Percentiles rank a stretch among this genome's conserved stretches.
Conservation (phyloP, 441 rosid genomes). For the Biscutella laevigata region DNA sequence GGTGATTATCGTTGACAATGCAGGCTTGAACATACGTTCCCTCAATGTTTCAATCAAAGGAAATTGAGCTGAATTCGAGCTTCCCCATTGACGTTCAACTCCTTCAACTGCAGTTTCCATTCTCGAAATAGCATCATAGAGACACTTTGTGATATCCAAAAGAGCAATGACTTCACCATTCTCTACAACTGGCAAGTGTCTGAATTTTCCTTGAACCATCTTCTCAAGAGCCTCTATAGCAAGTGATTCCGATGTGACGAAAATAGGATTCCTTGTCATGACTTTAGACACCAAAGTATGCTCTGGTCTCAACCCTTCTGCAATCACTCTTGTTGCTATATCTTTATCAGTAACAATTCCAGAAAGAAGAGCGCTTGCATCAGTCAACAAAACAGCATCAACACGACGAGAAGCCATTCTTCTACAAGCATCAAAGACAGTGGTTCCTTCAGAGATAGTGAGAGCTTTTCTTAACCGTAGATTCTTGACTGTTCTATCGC, state of each 20-base stretch:
- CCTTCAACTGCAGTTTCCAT: slow-evolving; percentile 99
- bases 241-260: slow-evolving; percentile 67
- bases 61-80: slow-evolving; percentile 44
- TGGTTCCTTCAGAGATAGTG: slow-evolving; percentile 83
- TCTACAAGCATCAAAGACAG: slow-evolving; percentile 80
- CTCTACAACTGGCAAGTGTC: slow-evolving; percentile 54
- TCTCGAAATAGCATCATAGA: slow-evolving; percentile 87
- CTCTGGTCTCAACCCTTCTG: slow-evolving; percentile 87
- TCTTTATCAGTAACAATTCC: slow-evolving; percentile 93
- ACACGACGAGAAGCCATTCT: slow-evolving; percentile 82
- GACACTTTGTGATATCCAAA: slow-evolving; percentile 84
- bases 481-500: slow-evolving; percentile 88
- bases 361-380: slow-evolving; percentile 79
- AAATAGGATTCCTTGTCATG: slow-evolving; percentile 86
- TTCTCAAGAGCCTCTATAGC: slow-evolving; percentile 95
- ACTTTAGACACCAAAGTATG: slow-evolving; percentile 78
- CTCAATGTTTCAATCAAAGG: slow-evolving; percentile 84
- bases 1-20: slow-evolving; percentile 68
- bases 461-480: slow-evolving; percentile 79
- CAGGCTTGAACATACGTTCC: slow-evolving; percentile 90
- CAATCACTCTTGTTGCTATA: slow-evolving; percentile 70
- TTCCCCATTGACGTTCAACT: slow-evolving; percentile 83
- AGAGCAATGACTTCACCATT: slow-evolving; percentile 93
- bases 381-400: slow-evolving; percentile 77
- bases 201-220: slow-evolving; percentile 76